Conservation (phyloP, 257 asterid genomes). For the Solanum piurae region DNA sequence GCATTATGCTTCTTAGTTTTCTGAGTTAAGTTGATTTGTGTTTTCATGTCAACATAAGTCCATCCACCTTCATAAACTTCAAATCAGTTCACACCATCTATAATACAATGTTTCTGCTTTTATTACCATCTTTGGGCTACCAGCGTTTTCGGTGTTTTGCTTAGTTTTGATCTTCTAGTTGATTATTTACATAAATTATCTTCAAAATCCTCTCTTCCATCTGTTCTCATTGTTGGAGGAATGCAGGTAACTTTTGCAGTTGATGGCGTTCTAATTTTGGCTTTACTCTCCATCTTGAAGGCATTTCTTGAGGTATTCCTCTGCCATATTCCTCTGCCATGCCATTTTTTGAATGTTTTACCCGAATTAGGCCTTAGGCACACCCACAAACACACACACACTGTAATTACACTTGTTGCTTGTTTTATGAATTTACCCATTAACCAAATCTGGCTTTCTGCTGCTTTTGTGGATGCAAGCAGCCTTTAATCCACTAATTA, state of each 20-base stretch:
- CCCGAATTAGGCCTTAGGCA: not conserved
- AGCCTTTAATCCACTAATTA: not conserved
- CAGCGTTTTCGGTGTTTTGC: not conserved
- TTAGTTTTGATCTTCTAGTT: not conserved
- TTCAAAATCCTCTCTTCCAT: not conserved
- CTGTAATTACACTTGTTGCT: not conserved
- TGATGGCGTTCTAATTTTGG: constrained; percentile 25
- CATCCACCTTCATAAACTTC: not conserved
- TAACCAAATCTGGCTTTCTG: not conserved
- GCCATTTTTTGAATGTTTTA: not conserved
- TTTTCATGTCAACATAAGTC: not conserved
- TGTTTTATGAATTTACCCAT: not conserved
- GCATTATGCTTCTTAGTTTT: not conserved
- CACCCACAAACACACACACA: not conserved
- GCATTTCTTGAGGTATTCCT: constrained; percentile 28
- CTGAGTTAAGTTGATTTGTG: not conserved
- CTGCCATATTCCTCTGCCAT: not conserved
- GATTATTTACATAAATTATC: not conserved
- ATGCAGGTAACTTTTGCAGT: constrained; percentile 25
- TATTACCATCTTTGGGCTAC: not conserved
- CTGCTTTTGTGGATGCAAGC: not conserved
- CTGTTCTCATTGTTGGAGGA: not conserved
- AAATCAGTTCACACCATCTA: not conserved
- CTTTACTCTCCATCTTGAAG: constrained; percentile 23
- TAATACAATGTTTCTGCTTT: not conserved